Evolutionary conservation across 2,329 filamentous ascomycete genomes (phyloP).

Genomic region (Diplodia mutila): DNA sequence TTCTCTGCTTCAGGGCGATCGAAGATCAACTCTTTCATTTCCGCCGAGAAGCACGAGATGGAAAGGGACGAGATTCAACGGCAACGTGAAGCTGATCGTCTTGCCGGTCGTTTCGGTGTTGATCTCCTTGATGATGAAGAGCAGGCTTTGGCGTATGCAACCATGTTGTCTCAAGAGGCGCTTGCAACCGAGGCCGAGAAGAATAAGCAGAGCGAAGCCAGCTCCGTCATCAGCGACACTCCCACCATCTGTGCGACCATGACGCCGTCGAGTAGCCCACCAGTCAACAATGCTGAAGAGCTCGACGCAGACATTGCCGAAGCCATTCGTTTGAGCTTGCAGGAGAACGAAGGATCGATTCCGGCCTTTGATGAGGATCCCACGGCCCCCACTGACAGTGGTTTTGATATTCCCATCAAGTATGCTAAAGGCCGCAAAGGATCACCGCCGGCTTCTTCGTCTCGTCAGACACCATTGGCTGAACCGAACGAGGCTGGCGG

Average conservation of each 20-base stretch:
- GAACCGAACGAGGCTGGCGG: conserved; percentile 36
- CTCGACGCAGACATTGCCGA: conserved; percentile 64
- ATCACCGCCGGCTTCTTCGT: conserved; percentile 27
- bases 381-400: conserved; percentile 12
- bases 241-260: conserved; percentile 36
- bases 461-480: conserved; percentile 30
- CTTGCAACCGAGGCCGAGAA: conserved; percentile 53
- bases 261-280: conserved; percentile 36
- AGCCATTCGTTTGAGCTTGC: conserved; percentile 60
- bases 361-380: background rate
- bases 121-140: conserved; percentile 69
- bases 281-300: conserved; percentile 49
- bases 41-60: conserved; percentile 81
- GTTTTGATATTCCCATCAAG: conserved; percentile 52
- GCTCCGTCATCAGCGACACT: conserved; percentile 42
- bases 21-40: conserved; percentile 79
- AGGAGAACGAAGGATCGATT: conserved; percentile 28
- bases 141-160: conserved; percentile 65
- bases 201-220: conserved; percentile 49
- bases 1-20: conserved; percentile 67
- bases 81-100: conserved; percentile 67
- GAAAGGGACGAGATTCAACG: conserved; percentile 71
- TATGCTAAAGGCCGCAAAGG: conserved; percentile 45
- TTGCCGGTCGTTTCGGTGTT: conserved; percentile 82
- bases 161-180: conserved; percentile 64